Base-by-base conservation (phyloP, 306 rosid genomes). In the Gastrolobium villosum region DNA sequence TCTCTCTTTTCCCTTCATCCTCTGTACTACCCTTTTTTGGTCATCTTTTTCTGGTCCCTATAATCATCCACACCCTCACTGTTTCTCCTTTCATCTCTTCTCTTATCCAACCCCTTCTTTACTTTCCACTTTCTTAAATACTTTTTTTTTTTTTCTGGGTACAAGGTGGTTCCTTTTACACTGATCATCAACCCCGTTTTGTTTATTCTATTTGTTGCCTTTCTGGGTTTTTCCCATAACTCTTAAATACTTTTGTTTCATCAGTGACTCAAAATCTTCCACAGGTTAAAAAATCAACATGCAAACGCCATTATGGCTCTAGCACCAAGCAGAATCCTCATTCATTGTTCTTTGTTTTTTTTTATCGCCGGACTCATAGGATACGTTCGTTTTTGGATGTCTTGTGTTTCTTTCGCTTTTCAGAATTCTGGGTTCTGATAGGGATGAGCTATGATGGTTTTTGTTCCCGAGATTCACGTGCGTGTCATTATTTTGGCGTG, bases 221-320 rank as follows among this genome's bases (percentile, higher is more conserved):
- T 44, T 68, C 64, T 53, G 81, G 75, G 67, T 55, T 77, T 32
- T 39, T 13, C 34, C 8, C 43, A 20, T 34, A 35, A 48, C 52
- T 14, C 13, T 62, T 28, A 28, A 9, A 6, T 13, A 65, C 4
- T 6, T 5, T 4, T 20, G 1, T 67, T 31, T 45, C 44, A 4
- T 48, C 81, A 50, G 4, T 68, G 35, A 30, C 66, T 65, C 61
- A 61, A 57, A 41, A 14, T 46, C 69, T 55, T 62, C n/a, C 7
- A 7, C 0, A 79, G 81, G 87, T 79, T 39, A 81, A 36, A 69
- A 46, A 9, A 41, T 54, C 72, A 46, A 70, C 78, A 61, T 52
- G 81, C 81, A 81, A 7, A 74, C 32, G 55, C 78, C 66, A 50
- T 63, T 62, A 70, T 67, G 66, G 46, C 66, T 39, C 50, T 78